These are phyloP conservation scores for Gynandropsis gynandra DNA, from an alignment of 345 rosid species.

Conservation along the genomic window DNA sequence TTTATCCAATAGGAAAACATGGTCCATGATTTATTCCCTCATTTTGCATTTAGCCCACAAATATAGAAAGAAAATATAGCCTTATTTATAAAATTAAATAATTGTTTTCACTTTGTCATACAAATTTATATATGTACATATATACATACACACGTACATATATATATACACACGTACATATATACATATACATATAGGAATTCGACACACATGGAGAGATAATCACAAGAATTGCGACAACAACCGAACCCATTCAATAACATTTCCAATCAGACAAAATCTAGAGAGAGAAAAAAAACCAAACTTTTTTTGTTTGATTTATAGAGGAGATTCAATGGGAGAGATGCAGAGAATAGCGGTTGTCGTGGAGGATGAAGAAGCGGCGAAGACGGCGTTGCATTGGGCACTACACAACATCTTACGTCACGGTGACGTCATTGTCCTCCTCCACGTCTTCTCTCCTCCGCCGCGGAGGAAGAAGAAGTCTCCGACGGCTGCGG, in stretches of 20 bases:
- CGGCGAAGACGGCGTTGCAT: constrained; percentile 41
- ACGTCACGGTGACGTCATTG: constrained; percentile 44
- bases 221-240: constrained; percentile 24
- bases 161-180: neutral
- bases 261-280: too few species aligned
- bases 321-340: constrained; percentile 2
- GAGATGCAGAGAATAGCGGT: constrained; percentile 48
- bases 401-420: constrained; percentile 55
- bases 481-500: constrained; percentile 27
- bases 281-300: too few species aligned
- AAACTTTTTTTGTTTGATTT: too few species aligned
- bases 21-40: constrained; percentile 21
- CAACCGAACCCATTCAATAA: constrained; percentile 18
- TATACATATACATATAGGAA: neutral
- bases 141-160: constrained; percentile 2
- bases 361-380: constrained; percentile 49
- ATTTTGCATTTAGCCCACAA: constrained; percentile 19
- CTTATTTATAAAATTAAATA: too few species aligned
- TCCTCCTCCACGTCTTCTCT: constrained; percentile 52
- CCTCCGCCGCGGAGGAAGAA: constrained; percentile 33
- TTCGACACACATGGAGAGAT: neutral
- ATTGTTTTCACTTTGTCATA: too few species aligned
- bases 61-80: neutral
- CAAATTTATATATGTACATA: neutral
- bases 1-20: constrained; percentile 15